Conservation (phyloP, 164 flowering plant species). For the Chimonanthus praecox region DNA sequence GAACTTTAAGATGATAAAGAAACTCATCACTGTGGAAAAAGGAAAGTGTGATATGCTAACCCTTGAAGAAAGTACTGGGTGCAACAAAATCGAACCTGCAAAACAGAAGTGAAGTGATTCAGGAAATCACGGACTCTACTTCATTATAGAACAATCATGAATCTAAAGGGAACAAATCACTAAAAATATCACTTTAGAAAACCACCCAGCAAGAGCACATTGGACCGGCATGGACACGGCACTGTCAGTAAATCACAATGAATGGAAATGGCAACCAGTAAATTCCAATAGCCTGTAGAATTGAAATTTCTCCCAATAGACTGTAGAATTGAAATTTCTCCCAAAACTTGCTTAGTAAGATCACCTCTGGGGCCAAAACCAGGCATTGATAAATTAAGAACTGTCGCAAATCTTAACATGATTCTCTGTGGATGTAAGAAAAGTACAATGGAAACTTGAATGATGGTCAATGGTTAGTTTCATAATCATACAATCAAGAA, state of each 20-base stretch:
- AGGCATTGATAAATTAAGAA: no score
- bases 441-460: no score
- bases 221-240: no score
- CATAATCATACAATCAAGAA: no score
- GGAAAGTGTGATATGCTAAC: conserved; percentile 24
- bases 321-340: no score
- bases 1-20: neutral
- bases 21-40: neutral
- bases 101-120: neutral
- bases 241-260: neutral
- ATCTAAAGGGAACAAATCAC: neutral
- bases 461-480: no score
- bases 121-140: neutral
- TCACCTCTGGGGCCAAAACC: no score
- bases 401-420: no score
- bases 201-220: neutral
- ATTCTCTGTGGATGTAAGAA: no score
- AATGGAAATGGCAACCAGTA: neutral
- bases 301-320: no score
- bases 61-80: conserved; percentile 71
- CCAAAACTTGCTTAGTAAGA: no score
- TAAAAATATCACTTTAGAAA: neutral
- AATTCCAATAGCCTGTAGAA: no score
- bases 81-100: conserved; percentile 93
- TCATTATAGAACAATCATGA: neutral